Conservation (phyloP, 495 filamentous ascomycete species). For the Xylaria sp. region DNA sequence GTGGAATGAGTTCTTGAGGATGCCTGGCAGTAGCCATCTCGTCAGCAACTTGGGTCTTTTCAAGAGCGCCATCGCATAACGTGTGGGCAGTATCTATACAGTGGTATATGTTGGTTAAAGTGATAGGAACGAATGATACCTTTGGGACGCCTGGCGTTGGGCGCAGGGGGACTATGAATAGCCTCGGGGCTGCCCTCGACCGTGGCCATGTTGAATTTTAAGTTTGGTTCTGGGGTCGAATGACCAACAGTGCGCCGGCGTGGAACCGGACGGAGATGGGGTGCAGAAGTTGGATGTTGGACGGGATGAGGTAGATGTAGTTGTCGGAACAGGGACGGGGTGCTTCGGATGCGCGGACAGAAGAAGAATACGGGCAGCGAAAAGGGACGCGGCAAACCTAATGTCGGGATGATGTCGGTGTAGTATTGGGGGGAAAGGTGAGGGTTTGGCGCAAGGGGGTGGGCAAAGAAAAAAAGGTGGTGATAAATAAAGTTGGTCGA, state of each 20-base stretch:
- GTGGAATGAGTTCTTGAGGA: conserved; percentile 88
- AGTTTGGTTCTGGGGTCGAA: neutral
- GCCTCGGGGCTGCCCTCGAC: conserved; percentile 43
- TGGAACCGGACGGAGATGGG: neutral
- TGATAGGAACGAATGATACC: conserved; percentile 56
- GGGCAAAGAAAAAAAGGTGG: neutral
- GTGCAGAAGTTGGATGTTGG: too few relatives aligned
- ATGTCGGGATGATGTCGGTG: neutral
- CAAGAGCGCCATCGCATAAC: neutral
- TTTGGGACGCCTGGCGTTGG: conserved; percentile 72
- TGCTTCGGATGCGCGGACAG: neutral
- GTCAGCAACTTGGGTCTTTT: conserved; percentile 18
- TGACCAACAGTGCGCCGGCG: neutral
- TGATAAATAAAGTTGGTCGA: neutral
- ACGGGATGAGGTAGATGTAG: too few relatives aligned
- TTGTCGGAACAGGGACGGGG: neutral
- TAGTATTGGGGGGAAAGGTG: neutral
- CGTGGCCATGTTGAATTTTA: conserved; percentile 45
- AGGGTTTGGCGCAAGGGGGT: neutral
- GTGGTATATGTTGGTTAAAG: neutral
- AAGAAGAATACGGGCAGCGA: neutral
- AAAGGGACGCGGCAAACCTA: neutral
- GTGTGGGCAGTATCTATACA: neutral
- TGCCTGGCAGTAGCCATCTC: conserved; percentile 63
- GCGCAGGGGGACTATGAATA: conserved; percentile 51